Evolutionary conservation across 306 rosid species (phyloP).

Genomic region (Abrus precatorius): DNA sequence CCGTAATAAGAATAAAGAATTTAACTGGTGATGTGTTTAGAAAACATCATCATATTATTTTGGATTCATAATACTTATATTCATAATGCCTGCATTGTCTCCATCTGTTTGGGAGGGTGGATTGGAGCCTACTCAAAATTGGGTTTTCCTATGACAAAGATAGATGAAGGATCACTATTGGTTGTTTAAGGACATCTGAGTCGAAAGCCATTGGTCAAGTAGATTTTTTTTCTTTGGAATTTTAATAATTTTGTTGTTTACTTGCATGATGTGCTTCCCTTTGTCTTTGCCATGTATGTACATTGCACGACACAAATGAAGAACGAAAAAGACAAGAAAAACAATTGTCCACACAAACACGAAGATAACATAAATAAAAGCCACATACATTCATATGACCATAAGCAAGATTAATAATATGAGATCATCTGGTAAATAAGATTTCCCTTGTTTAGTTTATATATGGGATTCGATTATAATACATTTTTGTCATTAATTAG

Average conservation of each 20-base stretch:
- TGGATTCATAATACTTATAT: too few species aligned
- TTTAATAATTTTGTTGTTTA: neutral
- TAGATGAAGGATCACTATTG: neutral
- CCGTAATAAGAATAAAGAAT: too few species aligned
- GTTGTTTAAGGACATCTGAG: neutral
- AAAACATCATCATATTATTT: too few species aligned
- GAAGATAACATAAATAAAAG: neutral
- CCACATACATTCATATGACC: neutral
- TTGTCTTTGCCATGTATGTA: slow-evolving; percentile 2
- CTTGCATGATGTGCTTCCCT: neutral
- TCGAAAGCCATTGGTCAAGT: neutral
- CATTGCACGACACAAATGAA: neutral
- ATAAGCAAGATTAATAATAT: neutral
- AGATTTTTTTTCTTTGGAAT: neutral
- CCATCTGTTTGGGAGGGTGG: too few species aligned
- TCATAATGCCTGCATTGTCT: too few species aligned
- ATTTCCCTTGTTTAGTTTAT: neutral
- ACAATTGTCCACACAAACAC: neutral
- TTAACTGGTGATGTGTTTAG: too few species aligned
- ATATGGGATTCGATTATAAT: neutral
- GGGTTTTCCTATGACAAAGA: too few species aligned
- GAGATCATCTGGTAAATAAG: neutral
- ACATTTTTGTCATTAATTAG: neutral
- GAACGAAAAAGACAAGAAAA: slow-evolving; percentile 29
- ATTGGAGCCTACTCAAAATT: too few species aligned